phyloP scores from a whole-genome alignment of 2,329 filamentous ascomycete species.

The Zopfia rhizophila region DNA sequence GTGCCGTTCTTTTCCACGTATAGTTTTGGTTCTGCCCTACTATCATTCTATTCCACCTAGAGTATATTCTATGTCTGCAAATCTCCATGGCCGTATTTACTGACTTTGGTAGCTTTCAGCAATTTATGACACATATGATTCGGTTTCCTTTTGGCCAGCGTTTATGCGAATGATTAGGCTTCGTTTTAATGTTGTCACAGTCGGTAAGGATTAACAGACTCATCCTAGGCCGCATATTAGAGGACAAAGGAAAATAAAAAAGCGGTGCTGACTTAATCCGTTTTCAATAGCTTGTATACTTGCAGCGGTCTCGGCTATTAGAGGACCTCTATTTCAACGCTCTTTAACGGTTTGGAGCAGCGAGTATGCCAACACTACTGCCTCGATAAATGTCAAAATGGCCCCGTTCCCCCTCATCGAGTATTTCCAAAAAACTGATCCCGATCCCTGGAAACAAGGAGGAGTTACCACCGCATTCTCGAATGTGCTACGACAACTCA shows the following conservation, averaged over 20 bases:
- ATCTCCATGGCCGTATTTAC: no score
- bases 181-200: slow-evolving; percentile 29
- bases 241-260: no score
- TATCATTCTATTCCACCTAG: no score
- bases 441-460: slow-evolving; percentile 18
- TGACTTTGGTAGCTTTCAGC: slow-evolving; percentile 21
- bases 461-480: slow-evolving; percentile 18
- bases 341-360: slow-evolving; percentile 19
- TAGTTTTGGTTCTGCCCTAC: no score
- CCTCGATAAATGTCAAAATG: slow-evolving; percentile 18
- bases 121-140: slow-evolving; percentile 33
- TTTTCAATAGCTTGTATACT: slow-evolving; percentile 25
- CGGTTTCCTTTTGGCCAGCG: slow-evolving; percentile 25
- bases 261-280: no score
- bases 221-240: background rate
- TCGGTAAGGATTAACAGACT: slow-evolving; percentile 19
- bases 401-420: slow-evolving; percentile 21
- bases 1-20: no score
- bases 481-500: slow-evolving; percentile 11
- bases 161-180: slow-evolving; percentile 21
- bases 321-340: slow-evolving; percentile 37
- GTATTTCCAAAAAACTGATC: slow-evolving; percentile 19
- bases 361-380: slow-evolving; percentile 1
- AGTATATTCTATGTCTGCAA: no score
- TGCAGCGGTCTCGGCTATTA: slow-evolving; percentile 17